Evolutionary conservation across 2,329 filamentous ascomycete genomes (phyloP).

Genomic region (Teratosphaeria pseudoeucalypti): DNA sequence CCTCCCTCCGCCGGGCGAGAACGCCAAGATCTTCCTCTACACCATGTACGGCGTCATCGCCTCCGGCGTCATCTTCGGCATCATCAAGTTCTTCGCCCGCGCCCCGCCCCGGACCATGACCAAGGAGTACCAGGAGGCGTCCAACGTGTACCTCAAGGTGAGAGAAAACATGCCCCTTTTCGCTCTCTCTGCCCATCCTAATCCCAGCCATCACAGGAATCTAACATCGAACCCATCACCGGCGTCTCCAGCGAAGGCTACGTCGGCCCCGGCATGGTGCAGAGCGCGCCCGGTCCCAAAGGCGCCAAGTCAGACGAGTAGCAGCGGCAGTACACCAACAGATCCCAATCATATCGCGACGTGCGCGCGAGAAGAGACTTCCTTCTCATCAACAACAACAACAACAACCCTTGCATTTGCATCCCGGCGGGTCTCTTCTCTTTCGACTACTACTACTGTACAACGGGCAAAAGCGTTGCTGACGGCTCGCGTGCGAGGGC

Average conservation of each 20-base stretch:
- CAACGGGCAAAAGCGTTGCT: background rate
- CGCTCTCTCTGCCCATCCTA: constrained; percentile 1
- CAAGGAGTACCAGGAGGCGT: constrained; percentile 92
- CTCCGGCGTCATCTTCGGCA: constrained; percentile 61
- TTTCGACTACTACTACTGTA: background rate
- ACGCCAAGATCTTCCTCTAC: constrained; percentile 66
- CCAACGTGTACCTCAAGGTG: constrained; percentile 91
- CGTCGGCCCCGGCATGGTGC: constrained; percentile 65
- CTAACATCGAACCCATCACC: constrained; percentile 78
- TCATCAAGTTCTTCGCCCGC: constrained; percentile 61
- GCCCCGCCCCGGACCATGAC: constrained; percentile 76
- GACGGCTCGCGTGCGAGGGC: background rate
- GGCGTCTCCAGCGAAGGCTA: constrained; percentile 74
- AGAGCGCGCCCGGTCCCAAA: constrained; percentile 37
- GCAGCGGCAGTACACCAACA: background rate
- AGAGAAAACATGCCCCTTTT: constrained; percentile 23
- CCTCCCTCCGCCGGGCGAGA: constrained; percentile 71
- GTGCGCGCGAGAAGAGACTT: too few species aligned
- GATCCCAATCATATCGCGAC: background rate
- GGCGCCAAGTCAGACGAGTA: background rate
- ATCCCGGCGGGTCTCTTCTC: background rate
- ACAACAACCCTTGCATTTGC: background rate
- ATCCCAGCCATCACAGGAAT: constrained; percentile 43
- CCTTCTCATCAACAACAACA: too few species aligned
- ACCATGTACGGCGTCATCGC: constrained; percentile 56